Base-by-base conservation (phyloP, 805 yeast genomes). In the Hanseniaspora lachancei region DNA sequence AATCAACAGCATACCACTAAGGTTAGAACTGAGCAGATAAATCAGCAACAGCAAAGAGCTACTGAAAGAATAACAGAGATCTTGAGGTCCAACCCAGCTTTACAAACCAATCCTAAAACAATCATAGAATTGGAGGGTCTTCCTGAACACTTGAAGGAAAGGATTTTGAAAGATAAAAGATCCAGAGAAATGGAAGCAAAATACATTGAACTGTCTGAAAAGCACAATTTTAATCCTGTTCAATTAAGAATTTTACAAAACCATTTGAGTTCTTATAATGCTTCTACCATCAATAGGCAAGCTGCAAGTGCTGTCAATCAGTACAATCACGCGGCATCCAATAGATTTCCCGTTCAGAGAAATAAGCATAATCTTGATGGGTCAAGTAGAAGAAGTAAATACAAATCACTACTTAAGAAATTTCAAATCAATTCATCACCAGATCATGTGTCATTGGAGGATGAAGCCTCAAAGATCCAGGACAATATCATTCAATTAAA, bases 211-310 rank as follows among this genome's bases (percentile, higher is more conserved):
- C 16, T 53, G 15, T 53, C 56, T 27, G 56, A 53, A 53, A 53
- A 53, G 27, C 56, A 53, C 41, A 53, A 53, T 21, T 53, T 53
- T 24, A 53, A 53, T 21, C 56, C 56, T n/a, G 56, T 53, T 32
- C 56, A 53, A 32, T 12, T 53, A 16, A 53, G 56, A 46, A 36
- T 53, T 18, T 18, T 53, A 5, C 56, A 53, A 39, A 53, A 46
- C 24, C 56, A 53, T 27, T 32, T 53, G 16, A 46, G 32, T 7
- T 46, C 56, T 15, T 53, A 53, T 18, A 42, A 42, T 21, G 56
- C 56, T 9, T 35, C 49, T 12, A n/a, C 56, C 2, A 46, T 53
- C 29, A 53, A 44, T 18, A 53, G 56, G 39, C 46, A 46, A 29
- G 56, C 47, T 27, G 56, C 43, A 3, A 32, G 50, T 29, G 10